These are phyloP conservation scores for Spergularia bocconei DNA, from an alignment of 148 eudicot species.

Conservation along the genomic window DNA sequence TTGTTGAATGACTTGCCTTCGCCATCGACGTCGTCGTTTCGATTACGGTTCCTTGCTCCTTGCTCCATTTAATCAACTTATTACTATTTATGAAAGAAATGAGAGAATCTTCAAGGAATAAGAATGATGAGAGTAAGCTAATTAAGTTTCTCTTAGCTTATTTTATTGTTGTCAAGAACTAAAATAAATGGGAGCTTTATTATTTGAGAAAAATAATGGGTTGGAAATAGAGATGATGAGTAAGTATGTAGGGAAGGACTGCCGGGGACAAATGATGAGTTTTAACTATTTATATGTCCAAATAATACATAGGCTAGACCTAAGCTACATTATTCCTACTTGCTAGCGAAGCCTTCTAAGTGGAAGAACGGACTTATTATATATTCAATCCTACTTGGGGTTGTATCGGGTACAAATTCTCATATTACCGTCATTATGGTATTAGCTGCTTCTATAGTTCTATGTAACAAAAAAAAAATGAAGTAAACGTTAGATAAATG, in stretches of 20 bases:
- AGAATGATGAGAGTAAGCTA: background rate
- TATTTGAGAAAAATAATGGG: background rate
- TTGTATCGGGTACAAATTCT: too few species aligned
- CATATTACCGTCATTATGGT: too few species aligned
- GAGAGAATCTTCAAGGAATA: slow-evolving; percentile 4
- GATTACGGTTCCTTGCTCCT: background rate
- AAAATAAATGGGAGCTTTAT: too few species aligned
- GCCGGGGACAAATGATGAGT: background rate
- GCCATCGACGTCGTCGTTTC: slow-evolving; percentile 5
- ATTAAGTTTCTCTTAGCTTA: too few species aligned
- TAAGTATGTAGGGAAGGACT: slow-evolving; percentile 5
- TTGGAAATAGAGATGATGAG: background rate
- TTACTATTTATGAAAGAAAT: background rate
- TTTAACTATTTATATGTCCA: background rate
- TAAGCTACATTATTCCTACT: too few species aligned
- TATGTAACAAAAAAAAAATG: too few species aligned
- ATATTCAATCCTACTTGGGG: too few species aligned
- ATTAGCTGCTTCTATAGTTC: too few species aligned
- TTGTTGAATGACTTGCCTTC: slow-evolving; percentile 40
- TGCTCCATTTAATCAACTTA: slow-evolving; percentile 8
- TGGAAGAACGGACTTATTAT: too few species aligned
- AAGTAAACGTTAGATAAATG: too few species aligned
- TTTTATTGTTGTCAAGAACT: too few species aligned
- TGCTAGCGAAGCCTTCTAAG: background rate
- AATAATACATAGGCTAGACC: background rate